Base-by-base conservation (phyloP, 768 basidiomycete species). In the Xerocomellus chrysenteron region DNA sequence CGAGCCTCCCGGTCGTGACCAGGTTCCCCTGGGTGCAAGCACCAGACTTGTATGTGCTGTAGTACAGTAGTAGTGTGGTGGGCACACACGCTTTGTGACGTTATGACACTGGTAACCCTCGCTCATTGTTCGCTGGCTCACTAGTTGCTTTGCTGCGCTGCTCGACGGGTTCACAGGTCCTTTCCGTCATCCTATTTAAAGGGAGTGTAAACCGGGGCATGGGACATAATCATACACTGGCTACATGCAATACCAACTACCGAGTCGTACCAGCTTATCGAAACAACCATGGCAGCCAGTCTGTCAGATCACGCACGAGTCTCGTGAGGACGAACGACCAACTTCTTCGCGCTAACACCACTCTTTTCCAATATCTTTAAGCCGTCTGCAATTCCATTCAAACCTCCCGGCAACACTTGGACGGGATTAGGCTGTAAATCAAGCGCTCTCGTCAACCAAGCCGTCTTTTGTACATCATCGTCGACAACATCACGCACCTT, bases 281-380 rank as follows among this genome's bases (percentile, higher is more conserved):
- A 35, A 42, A 10, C n/a, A 19, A 54, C 21, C 16, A 24, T 13
- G 21, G 14, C 33, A 17, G 12, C 54, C 26, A 4, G n/a, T 40
- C 36, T 21, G 4, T 42, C 32, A 13, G 2, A 44, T 57, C 36
- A 58, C 24, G 35, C 44, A 37, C 5, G 17, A 9, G 60, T 64
- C 52, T 64, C 62, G 21, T 42, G 39, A 35, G 52, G 61, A 47
- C 50, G 71, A 6, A 66, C 73, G 9, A 80, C 67, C 12, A 79
- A 54, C 64, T 79, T 80, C 41, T 66, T 66, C 1, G 70, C 78
- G 26, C 77, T 78, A 12, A 78, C 58, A 10, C 70, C 62, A 9
- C 53, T 17, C 37, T 3, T 56, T 57, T 68, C 60, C 56, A 79
- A 40, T 24, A 57, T 63, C 49, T 71, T 57, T 45, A 79, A 52